Conservation (phyloP, 1,284 basidiomycete genomes). For the Boletus mariae region DNA sequence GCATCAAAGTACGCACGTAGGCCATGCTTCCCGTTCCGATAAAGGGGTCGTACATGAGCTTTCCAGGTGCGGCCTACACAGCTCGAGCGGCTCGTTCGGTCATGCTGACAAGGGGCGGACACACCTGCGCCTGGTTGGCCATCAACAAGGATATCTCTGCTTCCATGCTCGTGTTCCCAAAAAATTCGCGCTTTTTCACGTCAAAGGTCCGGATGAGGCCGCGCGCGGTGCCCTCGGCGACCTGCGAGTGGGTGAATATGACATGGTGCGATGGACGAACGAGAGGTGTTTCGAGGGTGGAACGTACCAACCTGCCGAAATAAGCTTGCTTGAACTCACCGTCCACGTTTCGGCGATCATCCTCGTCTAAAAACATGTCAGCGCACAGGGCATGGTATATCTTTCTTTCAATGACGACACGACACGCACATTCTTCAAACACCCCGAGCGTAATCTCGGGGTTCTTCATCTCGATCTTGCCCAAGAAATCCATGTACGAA, state of each 20-base stretch:
- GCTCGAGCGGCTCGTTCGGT: neutral
- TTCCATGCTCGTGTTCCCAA: conserved; percentile 98
- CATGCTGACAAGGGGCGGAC: neutral
- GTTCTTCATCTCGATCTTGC: conserved; percentile 79
- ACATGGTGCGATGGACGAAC: neutral
- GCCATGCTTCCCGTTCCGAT: conserved; percentile 96
- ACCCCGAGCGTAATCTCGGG: conserved; percentile 79
- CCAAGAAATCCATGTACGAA: conserved; percentile 80
- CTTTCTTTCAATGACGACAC: neutral
- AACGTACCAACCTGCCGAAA: conserved; percentile 83
- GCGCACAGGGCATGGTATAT: neutral
- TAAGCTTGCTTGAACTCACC: conserved; percentile 68
- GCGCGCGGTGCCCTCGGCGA: conserved; percentile 72
- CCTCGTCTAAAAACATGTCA: conserved; percentile 40
- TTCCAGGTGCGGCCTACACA: conserved; percentile 77
- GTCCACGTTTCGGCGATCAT: conserved; percentile 56
- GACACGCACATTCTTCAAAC: conserved; percentile 83
- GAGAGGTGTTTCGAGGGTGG: neutral
- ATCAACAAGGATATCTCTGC: conserved; percentile 92
- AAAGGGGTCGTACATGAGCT: conserved; percentile 94
- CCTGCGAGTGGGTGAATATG: conserved; percentile 37
- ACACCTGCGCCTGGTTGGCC: conserved; percentile 90
- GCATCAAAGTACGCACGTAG: conserved; percentile 50
- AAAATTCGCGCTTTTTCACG: conserved; percentile 89
- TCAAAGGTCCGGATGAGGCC: conserved; percentile 68